Conservation (phyloP, 768 basidiomycete genomes). For the Suillus occidentalis region DNA sequence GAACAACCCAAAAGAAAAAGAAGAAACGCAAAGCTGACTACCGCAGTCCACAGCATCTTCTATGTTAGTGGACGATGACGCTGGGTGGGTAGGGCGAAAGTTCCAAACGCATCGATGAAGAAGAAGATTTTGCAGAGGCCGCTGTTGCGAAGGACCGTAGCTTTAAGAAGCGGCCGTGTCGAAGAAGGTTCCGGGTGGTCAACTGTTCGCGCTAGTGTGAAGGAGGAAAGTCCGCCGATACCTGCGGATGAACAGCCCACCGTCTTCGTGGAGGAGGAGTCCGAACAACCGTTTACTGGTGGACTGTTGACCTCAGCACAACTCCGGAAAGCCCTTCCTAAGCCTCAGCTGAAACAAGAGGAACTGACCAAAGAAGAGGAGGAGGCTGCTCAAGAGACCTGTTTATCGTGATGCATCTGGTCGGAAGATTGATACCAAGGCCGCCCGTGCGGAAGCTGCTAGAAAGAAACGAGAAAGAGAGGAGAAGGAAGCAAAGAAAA, state of each 20-base stretch:
- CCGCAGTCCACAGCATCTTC: conserved; percentile 29
- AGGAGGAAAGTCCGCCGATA: conserved; percentile 51
- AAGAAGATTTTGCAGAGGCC: conserved; percentile 57
- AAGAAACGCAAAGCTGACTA: conserved; percentile 60
- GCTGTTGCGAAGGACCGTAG: conserved; percentile 71
- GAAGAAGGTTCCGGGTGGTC: conserved; percentile 63
- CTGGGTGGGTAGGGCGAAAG: conserved; percentile 59
- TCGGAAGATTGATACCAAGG: conserved; percentile 85
- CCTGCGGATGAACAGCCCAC: conserved; percentile 70
- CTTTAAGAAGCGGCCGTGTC: conserved; percentile 77
- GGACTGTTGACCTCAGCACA: conserved; percentile 80
- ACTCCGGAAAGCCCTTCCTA: conserved; percentile 62
- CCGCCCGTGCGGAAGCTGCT: conserved; percentile 82
- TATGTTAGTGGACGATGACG: conserved; percentile 67
- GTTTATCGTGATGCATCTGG: conserved; percentile 92
- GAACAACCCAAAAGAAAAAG: conserved; percentile 60
- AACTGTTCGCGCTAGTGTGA: conserved; percentile 55
- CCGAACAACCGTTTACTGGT: conserved; percentile 53
- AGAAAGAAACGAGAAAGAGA: conserved; percentile 76
- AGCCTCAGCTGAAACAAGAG: conserved; percentile 34
- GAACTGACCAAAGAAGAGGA: conserved; percentile 47
- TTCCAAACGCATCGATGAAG: conserved; percentile 52
- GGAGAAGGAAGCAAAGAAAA: conserved; percentile 85
- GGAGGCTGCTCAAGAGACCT: conserved; percentile 81
- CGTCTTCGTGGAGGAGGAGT: conserved; percentile 48